Base-by-base conservation (phyloP, 2,329 filamentous ascomycete species). In the Harringtonia lauricola region DNA sequence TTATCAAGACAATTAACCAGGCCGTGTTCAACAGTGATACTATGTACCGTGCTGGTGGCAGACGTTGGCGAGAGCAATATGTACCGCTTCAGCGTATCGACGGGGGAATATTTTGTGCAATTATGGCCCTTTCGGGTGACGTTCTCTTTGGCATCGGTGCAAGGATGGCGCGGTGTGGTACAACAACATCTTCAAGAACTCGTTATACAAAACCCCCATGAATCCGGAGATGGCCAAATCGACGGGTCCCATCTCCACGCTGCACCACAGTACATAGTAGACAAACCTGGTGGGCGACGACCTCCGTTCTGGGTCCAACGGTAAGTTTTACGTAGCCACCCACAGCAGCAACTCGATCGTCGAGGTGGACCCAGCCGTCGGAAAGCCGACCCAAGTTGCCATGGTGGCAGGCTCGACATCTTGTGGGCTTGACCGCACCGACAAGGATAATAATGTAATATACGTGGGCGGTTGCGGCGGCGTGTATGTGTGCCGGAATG, bases 121-220 rank as follows among this genome's bases (percentile, higher is more conserved):
- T 56, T 46, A 58, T 60, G 58, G 52, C 53, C 0, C 57, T 57
- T 1, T 49, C 52, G 6, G 56, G 54, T 7, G 47, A 44, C n/a
- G 58, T 60, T 26, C 56, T n/a, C 55, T 59, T 60, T 19, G 57
- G 57, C 22, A 59, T 59, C 38, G 58, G 60, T 58, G 58, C 49
- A 40, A 41, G 21, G 52, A 57, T 47, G 54, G 54, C 21, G 50
- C 48, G 12, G 49, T 60, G 8, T 61, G 57, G 55, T 61, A 59
- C 52, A 61, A 57, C 35, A 60, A 60, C 49, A 59, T 60, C 43
- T 59, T 59, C 51, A 54, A 54, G 49, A 60, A 62, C 51, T 57
- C 52, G 37, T 58, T 61, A 52, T 55, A 60, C 54, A 57, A 55
- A 47, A 43, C 60, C 10, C 28, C 54, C 10, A 51, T 60, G 28